Conservation (phyloP, 139 green algal genomes). For the Volvox reticuliferus region DNA sequence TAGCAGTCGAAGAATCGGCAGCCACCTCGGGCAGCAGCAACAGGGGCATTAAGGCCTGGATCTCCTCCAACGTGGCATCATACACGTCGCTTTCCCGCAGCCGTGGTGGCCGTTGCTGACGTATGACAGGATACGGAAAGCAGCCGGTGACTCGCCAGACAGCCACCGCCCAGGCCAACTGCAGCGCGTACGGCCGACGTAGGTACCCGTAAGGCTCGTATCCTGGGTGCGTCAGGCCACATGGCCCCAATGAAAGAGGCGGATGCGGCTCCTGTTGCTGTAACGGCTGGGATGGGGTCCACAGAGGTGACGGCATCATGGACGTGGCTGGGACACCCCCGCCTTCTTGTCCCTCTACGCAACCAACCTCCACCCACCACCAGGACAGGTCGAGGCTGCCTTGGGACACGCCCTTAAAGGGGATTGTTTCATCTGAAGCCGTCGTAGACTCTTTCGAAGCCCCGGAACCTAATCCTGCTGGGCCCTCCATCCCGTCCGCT, state of each 20-base stretch:
- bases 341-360: neutral
- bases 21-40: neutral
- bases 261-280: neutral
- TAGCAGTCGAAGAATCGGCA: neutral
- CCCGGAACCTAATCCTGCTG: neutral
- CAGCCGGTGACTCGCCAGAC: neutral
- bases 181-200: neutral
- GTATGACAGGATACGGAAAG: conserved; percentile 13
- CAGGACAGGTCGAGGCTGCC: neutral
- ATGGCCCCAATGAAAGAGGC: neutral
- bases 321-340: neutral
- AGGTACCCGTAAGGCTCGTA: neutral
- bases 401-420: neutral
- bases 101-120: conserved; percentile 8
- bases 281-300: neutral
- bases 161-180: conserved; percentile 21
- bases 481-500: neutral
- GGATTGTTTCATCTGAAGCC: neutral
- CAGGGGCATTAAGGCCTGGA: conserved; percentile 1
- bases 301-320: no score
- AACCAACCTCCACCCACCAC: neutral
- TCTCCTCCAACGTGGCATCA: neutral
- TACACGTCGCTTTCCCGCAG: neutral
- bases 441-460: neutral
- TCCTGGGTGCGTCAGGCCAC: conserved; percentile 9